phyloP scores from a whole-genome alignment of 345 rosid genomes.

The Eucalyptus erythrocorys region DNA sequence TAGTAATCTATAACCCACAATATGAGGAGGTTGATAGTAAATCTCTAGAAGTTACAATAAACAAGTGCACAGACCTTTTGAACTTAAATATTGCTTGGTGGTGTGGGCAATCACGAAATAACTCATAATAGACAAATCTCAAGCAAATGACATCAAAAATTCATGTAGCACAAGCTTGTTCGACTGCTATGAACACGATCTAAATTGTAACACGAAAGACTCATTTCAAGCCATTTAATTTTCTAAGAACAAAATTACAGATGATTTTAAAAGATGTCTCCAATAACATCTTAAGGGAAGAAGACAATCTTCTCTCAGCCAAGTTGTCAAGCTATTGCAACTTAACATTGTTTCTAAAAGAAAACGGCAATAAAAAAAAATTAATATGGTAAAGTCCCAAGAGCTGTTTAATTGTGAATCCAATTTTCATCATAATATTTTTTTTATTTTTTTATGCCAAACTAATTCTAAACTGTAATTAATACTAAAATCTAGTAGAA shows the following conservation, averaged over 20 bases:
- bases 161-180: too few species aligned
- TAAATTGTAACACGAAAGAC: accelerated
- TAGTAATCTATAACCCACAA: too few species aligned
- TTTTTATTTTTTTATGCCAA: not conserved
- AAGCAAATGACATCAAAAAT: too few species aligned
- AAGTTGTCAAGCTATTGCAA: not conserved
- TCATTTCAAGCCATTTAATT: too few species aligned
- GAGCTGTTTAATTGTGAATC: not conserved
- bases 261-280: too few species aligned
- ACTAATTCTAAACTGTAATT: not conserved
- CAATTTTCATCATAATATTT: accelerated
- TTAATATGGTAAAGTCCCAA: not conserved
- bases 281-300: not conserved
- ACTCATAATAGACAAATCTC: too few species aligned
- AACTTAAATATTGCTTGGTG: too few species aligned
- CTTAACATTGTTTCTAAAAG: too few species aligned
- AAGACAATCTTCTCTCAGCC: not conserved
- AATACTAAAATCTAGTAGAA: not conserved
- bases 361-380: too few species aligned
- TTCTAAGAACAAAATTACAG: too few species aligned
- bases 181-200: accelerated
- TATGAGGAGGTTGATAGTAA: accelerated
- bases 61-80: accelerated
- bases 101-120: too few species aligned
- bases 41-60: accelerated